Evolutionary conservation across 345 rosid genomes (phyloP).

Genomic region (Reutealis trisperma): DNA sequence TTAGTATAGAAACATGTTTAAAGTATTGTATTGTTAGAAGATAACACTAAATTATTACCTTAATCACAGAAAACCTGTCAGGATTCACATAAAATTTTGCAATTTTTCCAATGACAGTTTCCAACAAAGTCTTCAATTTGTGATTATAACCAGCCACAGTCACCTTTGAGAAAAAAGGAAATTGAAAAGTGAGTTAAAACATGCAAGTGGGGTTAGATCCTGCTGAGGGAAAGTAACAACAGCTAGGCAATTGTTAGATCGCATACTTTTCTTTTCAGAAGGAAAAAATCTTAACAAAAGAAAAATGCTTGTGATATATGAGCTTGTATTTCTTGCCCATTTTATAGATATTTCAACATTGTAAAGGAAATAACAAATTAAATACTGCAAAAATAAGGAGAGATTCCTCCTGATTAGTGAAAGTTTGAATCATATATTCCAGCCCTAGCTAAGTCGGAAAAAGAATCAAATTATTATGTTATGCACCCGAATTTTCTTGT

Average conservation of each 20-base stretch:
- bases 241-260: background rate
- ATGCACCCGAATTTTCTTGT: too few species aligned
- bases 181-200: background rate
- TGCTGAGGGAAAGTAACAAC: background rate
- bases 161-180: constrained; percentile 43
- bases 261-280: background rate
- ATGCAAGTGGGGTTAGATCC: background rate
- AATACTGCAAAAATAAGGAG: background rate
- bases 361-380: background rate
- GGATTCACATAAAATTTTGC: constrained; percentile 72
- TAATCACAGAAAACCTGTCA: constrained; percentile 79
- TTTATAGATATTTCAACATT: background rate
- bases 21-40: too few species aligned
- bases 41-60: constrained; percentile 46
- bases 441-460: background rate
- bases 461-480: too few species aligned
- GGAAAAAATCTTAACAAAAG: background rate
- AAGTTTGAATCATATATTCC: background rate
- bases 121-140: constrained; percentile 76
- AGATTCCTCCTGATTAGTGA: background rate
- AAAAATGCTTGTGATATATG: background rate
- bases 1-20: background rate
- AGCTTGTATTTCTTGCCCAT: background rate
- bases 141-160: constrained; percentile 81
- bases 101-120: constrained; percentile 60